phyloP scores from a whole-genome alignment of 345 rosid species.

The rapeseed (Brassica napus) region DNA sequence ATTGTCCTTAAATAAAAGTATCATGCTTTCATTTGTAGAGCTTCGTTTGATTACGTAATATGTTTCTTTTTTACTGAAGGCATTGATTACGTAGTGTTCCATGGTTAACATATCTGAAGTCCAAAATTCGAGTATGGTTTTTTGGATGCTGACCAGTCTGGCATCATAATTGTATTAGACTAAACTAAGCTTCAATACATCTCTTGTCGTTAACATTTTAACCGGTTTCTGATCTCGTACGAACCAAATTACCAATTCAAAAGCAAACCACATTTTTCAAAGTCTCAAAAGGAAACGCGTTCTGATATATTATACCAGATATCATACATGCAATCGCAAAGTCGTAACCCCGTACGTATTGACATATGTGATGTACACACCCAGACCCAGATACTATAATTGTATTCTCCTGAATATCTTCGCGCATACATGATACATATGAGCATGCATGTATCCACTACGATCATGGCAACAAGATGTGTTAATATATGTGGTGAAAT shows the following conservation, averaged over 20 bases:
- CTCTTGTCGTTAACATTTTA: neutral
- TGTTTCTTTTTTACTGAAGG: too few relatives aligned
- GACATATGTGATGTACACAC: neutral
- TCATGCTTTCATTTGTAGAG: slow-evolving; percentile 19
- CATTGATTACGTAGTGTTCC: slow-evolving; percentile 9
- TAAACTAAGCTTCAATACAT: slow-evolving; percentile 7
- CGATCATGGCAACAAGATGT: slow-evolving; percentile 12
- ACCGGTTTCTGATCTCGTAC: neutral
- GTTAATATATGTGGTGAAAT: slow-evolving; percentile 13
- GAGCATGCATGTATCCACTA: slow-evolving; percentile 22
- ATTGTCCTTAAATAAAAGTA: slow-evolving; percentile 5
- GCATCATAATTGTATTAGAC: neutral
- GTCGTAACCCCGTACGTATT: neutral
- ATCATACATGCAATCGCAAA: neutral
- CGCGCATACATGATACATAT: slow-evolving; percentile 10
- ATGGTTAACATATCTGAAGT: neutral
- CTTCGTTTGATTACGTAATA: slow-evolving; percentile 12
- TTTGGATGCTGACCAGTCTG: neutral
- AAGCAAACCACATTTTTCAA: neutral
- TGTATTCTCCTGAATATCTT: slow-evolving; percentile 3
- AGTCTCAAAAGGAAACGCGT: neutral
- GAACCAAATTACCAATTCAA: neutral
- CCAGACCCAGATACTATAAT: neutral
- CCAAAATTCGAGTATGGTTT: neutral
- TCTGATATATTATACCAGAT: neutral